Evolutionary conservation across 2,329 filamentous ascomycete species (phyloP).

Genomic region (Coniochaeta sp.): DNA sequence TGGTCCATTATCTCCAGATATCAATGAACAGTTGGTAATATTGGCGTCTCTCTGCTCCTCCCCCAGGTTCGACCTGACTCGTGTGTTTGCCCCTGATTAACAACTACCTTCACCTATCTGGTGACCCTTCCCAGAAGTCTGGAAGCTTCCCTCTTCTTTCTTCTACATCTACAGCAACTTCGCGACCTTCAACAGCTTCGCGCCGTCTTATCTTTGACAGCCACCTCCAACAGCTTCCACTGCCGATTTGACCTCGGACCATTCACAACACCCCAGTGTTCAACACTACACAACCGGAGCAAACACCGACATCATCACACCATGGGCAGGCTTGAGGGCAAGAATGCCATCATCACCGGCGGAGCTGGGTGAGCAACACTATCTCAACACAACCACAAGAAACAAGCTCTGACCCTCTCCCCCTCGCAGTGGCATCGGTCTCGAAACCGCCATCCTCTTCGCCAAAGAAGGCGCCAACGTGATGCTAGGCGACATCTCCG

Average conservation of each 20-base stretch:
- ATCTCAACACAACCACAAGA: too few relatives aligned
- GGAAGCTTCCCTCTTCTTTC: neutral
- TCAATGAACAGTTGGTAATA: neutral
- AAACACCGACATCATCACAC: constrained; percentile 7
- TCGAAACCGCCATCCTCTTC: constrained; percentile 87
- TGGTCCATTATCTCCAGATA: too few relatives aligned
- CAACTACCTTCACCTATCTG: too few relatives aligned
- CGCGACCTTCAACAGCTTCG: too few relatives aligned
- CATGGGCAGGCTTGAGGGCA: constrained; percentile 48
- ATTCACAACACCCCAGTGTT: too few relatives aligned
- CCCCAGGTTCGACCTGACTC: neutral
- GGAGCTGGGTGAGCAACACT: constrained; percentile 82
- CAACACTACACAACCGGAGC: neutral
- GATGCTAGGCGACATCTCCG: constrained; percentile 79
- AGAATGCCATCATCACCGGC: constrained; percentile 70
- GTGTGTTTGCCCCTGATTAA: neutral
- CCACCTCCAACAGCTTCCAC: neutral
- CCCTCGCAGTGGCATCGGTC: constrained; percentile 71
- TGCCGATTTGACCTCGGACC: neutral
- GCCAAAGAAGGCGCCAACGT: constrained; percentile 81
- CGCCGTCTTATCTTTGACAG: neutral
- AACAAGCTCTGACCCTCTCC: constrained; percentile 8
- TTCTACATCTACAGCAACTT: neutral
- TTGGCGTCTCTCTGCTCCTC: neutral
- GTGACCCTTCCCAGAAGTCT: neutral